A percentile compares a stretch with the other conserved stretches of the same genome.
Evolutionary conservation across 305 asterid genomes (phyloP).

Genomic region (Lippia alba): DNA sequence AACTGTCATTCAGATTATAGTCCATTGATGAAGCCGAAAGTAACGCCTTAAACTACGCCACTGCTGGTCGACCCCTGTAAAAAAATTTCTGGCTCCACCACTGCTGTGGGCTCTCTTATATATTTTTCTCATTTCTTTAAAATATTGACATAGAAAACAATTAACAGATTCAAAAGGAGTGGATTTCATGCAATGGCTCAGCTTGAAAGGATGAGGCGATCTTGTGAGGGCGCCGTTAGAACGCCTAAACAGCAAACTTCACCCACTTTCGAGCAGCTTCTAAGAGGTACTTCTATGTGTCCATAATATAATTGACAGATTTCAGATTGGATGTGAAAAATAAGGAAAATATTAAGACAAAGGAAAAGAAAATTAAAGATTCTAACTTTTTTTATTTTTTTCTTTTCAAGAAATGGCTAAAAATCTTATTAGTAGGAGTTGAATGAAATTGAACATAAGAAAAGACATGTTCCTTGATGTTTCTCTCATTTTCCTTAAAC

Average conservation of each 20-base stretch:
- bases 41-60: constrained; percentile 38
- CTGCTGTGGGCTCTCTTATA: constrained; percentile 29
- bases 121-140: constrained; percentile 30
- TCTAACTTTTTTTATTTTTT: no score
- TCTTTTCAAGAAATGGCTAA: not conserved
- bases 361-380: no score
- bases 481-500: not conserved
- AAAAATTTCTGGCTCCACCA: no score
- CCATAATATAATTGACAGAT: not conserved
- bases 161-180: constrained; percentile 2
- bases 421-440: no score
- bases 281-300: constrained; percentile 51
- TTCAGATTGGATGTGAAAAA: no score
- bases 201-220: constrained; percentile 46
- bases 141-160: not conserved
- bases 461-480: not conserved
- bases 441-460: not conserved
- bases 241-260: constrained; percentile 48
- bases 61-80: no score
- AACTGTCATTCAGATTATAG: constrained; percentile 28
- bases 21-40: constrained; percentile 46
- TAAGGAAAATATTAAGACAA: no score
- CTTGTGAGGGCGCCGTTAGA: constrained; percentile 40
- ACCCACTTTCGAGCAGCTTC: constrained; percentile 69
- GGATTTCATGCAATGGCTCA: constrained; percentile 56